Conservation (phyloP, 2,329 filamentous ascomycete species). For the Trichoderma cornu-damae region DNA sequence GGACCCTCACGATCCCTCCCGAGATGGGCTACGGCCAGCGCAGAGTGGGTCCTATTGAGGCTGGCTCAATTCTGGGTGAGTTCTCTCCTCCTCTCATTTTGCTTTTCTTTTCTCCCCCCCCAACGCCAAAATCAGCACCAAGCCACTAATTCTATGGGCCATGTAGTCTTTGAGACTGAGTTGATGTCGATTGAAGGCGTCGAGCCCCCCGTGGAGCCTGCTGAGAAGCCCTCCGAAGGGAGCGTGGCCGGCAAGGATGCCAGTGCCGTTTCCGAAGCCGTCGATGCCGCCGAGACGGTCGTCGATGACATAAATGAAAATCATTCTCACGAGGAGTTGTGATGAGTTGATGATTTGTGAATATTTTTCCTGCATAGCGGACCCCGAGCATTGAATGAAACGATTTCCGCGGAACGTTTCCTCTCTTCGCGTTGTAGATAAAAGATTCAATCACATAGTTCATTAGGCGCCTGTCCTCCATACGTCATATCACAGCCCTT, state of each 20-base stretch:
- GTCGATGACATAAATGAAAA: slow-evolving; percentile 51
- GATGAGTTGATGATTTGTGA: slow-evolving; percentile 22
- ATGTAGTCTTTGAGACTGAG: slow-evolving; percentile 81
- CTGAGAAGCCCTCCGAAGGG: slow-evolving; percentile 21
- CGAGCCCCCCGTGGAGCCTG: slow-evolving; percentile 22
- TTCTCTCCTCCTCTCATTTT: slow-evolving; percentile 8
- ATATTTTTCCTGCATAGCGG: slow-evolving; percentile 17
- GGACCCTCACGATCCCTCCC: slow-evolving; percentile 84
- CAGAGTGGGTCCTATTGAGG: slow-evolving; percentile 75
- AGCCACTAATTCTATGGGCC: slow-evolving; percentile 20
- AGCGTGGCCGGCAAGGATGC: slow-evolving; percentile 26
- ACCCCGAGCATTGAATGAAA: slow-evolving; percentile 6
- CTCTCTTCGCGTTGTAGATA: neutral
- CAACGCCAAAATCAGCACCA: slow-evolving; percentile 18
- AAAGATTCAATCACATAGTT: too few species aligned
- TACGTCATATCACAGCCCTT: slow-evolving; percentile 4
- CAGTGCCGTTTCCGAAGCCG: slow-evolving; percentile 23
- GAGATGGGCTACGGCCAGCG: slow-evolving; percentile 75
- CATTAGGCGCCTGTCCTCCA: too few species aligned
- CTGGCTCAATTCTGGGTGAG: slow-evolving; percentile 69
- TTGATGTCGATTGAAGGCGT: slow-evolving; percentile 79
- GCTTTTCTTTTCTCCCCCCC: slow-evolving; percentile 24
- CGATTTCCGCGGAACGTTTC: neutral
- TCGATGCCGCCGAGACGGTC: slow-evolving; percentile 43
- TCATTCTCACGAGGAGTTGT: slow-evolving; percentile 59